Evolutionary conservation across 768 basidiomycete genomes (phyloP), one percentile per base, ranked within the genome.

Genomic region (Pulveroboletus ravenelii): DNA sequence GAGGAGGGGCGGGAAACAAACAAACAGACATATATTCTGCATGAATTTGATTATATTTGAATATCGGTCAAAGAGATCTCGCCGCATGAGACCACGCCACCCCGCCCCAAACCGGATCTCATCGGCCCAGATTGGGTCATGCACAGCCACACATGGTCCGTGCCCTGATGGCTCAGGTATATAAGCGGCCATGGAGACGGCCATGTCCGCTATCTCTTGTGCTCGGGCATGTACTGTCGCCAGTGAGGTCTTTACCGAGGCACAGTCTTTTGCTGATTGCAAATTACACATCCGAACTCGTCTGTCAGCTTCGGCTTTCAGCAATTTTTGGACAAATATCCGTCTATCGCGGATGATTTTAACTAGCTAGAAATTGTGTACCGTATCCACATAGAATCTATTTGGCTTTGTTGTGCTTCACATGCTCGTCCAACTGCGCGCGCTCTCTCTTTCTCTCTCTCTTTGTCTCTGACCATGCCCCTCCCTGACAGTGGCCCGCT

Each of bases 271-370:
- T 89, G 88, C 87, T 90, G 84, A 85, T 90, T 90, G 87, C 87
- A 90, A 90, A 90, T 87, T 89, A 89, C 78, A 87, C 87, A 90
- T 90, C 88, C 88, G 86, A 88, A 89, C 86, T 70, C 87, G 85
- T 89, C 87, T 85, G 79, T 82, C 68, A 77, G 85, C 85, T 89
- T 87, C 75, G 84, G 85, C 84, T 79, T 78, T 74, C 79, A 84
- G 86, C 84, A 89, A 90, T 89, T 90, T 90, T 91, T 90, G 88
- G 81, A 73, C 32, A 34, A 5, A 27, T 6, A 3, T 27, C 25
- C 25, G 25, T 27, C 25, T 27, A 27, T 27, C 6, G 25, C 25
- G 25, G 25, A 27, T 23, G 23, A 5, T n/a, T n/a, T n/a, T n/a
- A n/a, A 23, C 20, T 27, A 27, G 6, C 2, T 27, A 27, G 25